Base-by-base conservation (phyloP, 2,329 filamentous ascomycete genomes). In the Colletotrichum magnum region DNA sequence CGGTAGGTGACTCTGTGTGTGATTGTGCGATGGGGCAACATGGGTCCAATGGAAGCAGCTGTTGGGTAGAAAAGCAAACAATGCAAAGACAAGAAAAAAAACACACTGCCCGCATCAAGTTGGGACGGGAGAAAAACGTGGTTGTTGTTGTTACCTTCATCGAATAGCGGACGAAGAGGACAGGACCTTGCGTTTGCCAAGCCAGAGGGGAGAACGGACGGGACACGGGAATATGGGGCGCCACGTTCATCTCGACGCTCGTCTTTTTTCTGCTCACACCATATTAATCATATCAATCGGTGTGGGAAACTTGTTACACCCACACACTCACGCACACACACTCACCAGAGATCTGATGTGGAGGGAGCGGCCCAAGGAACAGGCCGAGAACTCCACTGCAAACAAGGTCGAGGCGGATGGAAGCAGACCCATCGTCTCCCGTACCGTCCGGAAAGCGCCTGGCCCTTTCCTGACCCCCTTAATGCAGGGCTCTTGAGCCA, bases 121-220 rank as follows among this genome's bases (percentile, higher is more conserved):
- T 52, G 58, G 47, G 13, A 9, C 6, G 13, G 45, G 36, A n/a
- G 26, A 50, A 36, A 32, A 32, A 32, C 7, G 10, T 9, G 32
- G 32, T 6, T 36, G 32, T 36, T 4, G 32, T 36, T 36, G 7
- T 2, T 36, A 7, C 32, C 7, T 36, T 36, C 32, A 47, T 9
- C 26, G 15, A 15, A 47, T n/a, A 39, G 21, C 15, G n/a, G 7
- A 7, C 32, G 10, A 7, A 36, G 32, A 36, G 7, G 32, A 36
- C 7, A 26, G 28, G 48, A 16, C 24, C 41, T 56, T 53, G 56
- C 39, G 18, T 24, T n/a, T 66, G 63, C 63, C 57, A 64, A 58
- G 59, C 18, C 32, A 39, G 41, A 43, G 13, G 41, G 10, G 18
- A 51, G 32, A n/a, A 26, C 39, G 47, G 45, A 7, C 48, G 12